These are phyloP conservation scores for Eurotiales sp. DNA, from an alignment of 2,329 filamentous ascomycete species.

Conservation along the genomic window DNA sequence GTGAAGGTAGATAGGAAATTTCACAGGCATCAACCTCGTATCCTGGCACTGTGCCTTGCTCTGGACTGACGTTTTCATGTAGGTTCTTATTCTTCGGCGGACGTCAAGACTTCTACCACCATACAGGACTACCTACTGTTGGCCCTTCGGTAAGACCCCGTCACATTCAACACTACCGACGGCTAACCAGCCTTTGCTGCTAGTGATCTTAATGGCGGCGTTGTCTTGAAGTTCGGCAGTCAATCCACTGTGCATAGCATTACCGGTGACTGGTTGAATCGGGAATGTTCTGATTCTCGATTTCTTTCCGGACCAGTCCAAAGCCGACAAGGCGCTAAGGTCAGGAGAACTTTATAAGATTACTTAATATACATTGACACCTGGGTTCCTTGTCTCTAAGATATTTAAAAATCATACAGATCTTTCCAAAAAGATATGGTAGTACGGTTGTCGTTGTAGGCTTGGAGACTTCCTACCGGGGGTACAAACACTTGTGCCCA, in stretches of 20 bases:
- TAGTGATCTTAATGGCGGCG: neutral
- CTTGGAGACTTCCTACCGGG: too few relatives aligned
- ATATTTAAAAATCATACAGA: too few relatives aligned
- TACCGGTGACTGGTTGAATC: neutral
- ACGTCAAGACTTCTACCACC: conserved; percentile 17
- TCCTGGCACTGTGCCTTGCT: conserved; percentile 45
- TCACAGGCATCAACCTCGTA: conserved; percentile 37
- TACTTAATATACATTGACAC: too few relatives aligned
- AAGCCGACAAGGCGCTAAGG: too few relatives aligned
- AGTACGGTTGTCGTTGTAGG: too few relatives aligned
- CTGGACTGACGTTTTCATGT: conserved; percentile 22
- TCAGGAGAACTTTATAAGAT: too few relatives aligned
- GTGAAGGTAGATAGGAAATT: conserved; percentile 22
- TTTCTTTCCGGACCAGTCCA: neutral
- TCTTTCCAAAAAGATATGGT: too few relatives aligned
- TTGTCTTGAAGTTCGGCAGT: neutral
- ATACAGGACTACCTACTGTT: conserved; percentile 25
- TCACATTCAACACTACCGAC: conserved; percentile 3
- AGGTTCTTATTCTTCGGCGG: conserved; percentile 16
- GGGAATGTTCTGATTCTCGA: neutral
- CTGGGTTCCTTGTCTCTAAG: too few relatives aligned
- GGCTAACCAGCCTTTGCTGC: conserved; percentile 13
- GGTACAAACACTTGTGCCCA: too few relatives aligned
- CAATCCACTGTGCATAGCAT: neutral
- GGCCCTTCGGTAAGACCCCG: conserved; percentile 20